Evolutionary conservation across 2,329 filamentous ascomycete genomes (phyloP), one percentile per base, ranked within the genome.

Genomic region (Plenodomus biglobosus): DNA sequence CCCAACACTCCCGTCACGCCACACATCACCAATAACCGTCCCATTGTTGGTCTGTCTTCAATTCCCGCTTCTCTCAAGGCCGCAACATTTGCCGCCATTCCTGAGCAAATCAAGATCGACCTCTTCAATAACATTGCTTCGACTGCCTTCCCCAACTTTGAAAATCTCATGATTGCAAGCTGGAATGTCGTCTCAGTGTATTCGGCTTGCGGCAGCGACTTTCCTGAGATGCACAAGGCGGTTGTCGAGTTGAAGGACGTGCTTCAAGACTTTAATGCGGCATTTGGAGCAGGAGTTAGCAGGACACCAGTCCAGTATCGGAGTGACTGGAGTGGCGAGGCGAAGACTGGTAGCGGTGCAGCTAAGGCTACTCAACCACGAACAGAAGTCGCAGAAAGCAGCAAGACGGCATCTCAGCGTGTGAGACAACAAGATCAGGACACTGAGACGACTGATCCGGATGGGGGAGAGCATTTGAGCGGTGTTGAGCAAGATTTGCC

Each of bases 141-240:
- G 32, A 53, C 58, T 0, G 63, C 65, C 0, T 62, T 69, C 8
- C 65, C 67, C 1, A 59, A 61, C 32, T 66, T 68, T 42, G 61
- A 69, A 36, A 61, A 65, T 30, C 22, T 69, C 38, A 58, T 69
- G 52, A 60, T 57, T 39, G 65, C 66, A 13, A 53, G 60, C 0
- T 69, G 65, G 65, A 70, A 69, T 27, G 60, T 66, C 2, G 56
- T 68, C 2, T 60, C 58, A 0, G 51, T 70, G n/a, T 66, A 68
- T 41, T 47, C 53, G 16, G 50, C 58, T 16, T 48, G 58, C 1
- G 65, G 64, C 1, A 64, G 53, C 11, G 62, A 69, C 41, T 62
- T 62, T 18, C 48, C 56, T 1, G 63, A 60, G 8, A 53, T 70
- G 10, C 61, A 68, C 37, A 52, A 44, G 4, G 53, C 56, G 1